Evolutionary conservation across 306 rosid genomes (phyloP), one percentile per base, ranked within the genome.

Genomic region (Trifolium pratense): DNA sequence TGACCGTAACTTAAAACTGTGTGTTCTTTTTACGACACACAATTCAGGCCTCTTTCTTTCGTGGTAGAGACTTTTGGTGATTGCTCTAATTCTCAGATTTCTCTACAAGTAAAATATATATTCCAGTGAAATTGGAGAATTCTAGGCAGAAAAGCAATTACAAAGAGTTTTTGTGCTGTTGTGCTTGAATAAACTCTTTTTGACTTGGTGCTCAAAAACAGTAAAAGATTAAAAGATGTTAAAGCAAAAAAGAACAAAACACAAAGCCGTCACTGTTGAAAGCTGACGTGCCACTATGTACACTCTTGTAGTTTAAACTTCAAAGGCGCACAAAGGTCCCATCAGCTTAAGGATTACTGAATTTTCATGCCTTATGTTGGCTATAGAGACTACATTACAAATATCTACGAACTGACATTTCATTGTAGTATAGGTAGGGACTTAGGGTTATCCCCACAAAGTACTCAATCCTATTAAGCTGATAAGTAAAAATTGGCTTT

Each of bases 321-420:
- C 81, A 64, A 63, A 48, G 61, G 65, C 23, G 70, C 71, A 57
- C 62, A 52, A 52, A 23, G 51, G 43, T 82, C 82, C 69, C 84
- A 75, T 78, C 81, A 57, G 63, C 55, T 68, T 70, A 1, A 45
- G 80, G 73, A 69, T 71, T 67, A 25, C 88, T 74, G 82, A 80
- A 73, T 74, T 77, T 82, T 78, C 88, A 76, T 78, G 86, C 81
- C 83, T 66, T 17, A 58, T 95, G 97, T 79, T 88, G 90, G 84
- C 78, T 79, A 67, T 89, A 87, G 89, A 83, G 83, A 31, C 66
- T 76, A 87, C 97, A 91, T 52, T 73, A 74, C 81, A 70, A 89
- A 86, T 51, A 87, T 84, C 85, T 71, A 71, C 86, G 87, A 83
- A 75, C 88, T 81, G 92, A 86, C 93, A 82, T 81, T 71, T 68